Conservation (phyloP, 306 rosid genomes). For the Vigna reflexopilosa region DNA sequence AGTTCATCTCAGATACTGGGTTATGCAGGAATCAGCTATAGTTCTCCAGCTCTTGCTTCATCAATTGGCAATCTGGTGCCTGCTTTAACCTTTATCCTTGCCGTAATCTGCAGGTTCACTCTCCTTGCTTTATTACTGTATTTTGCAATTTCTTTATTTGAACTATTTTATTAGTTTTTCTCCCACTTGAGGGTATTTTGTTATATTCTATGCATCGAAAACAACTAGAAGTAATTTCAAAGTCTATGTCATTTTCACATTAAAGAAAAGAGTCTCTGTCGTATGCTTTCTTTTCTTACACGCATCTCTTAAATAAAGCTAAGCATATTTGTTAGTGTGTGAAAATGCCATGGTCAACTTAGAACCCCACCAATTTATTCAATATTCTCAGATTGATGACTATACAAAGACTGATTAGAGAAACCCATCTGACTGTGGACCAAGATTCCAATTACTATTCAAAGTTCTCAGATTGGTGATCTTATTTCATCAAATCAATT, state of each 20-base stretch:
- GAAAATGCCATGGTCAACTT: not conserved
- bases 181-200: not conserved
- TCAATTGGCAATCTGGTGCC: slow-evolving; percentile 88
- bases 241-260: not conserved
- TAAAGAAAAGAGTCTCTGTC: not conserved
- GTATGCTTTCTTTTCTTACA: not conserved
- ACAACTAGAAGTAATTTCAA: not conserved
- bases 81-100: slow-evolving; percentile 88
- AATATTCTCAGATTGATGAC: not conserved
- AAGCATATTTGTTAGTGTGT: not conserved
- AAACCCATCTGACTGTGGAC: not conserved
- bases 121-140: not conserved
- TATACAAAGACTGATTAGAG: not conserved
- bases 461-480: not conserved
- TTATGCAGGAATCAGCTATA: slow-evolving; percentile 66
- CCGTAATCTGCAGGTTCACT: slow-evolving; percentile 77
- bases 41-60: slow-evolving; percentile 95
- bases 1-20: slow-evolving; percentile 78
- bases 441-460: not conserved
- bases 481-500: not conserved
- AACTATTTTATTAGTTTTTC: not conserved
- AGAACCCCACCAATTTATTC: not conserved
- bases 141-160: too few species aligned
- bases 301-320: not conserved
- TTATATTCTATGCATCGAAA: not conserved